A percentile compares a stretch with the other conserved stretches of the same genome.
These are phyloP conservation scores for Medicago ruthenica DNA, from an alignment of 306 rosid species.

Conservation along the genomic window DNA sequence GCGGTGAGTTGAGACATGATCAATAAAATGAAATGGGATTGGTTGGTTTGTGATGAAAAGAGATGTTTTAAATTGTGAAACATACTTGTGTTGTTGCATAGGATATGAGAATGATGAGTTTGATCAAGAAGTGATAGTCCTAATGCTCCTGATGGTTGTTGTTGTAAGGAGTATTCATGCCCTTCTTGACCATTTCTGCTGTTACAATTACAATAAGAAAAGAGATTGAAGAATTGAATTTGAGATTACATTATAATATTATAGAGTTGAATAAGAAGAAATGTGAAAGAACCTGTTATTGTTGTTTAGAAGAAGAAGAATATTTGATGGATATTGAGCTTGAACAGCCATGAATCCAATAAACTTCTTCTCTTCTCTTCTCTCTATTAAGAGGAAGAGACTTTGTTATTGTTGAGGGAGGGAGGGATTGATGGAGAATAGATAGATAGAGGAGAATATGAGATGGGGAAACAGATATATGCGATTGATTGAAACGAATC, in stretches of 20 bases:
- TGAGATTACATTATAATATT: too few species aligned
- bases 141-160: constrained; percentile 49
- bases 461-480: constrained; percentile 53
- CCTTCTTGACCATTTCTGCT: constrained; percentile 73
- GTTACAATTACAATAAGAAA: not conserved
- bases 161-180: constrained; percentile 64
- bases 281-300: constrained; percentile 3
- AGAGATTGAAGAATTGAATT: constrained; percentile 3
- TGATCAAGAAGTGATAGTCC: constrained; percentile 36
- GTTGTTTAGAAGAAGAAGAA: constrained; percentile 59
- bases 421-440: too few species aligned
- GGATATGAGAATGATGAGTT: constrained; percentile 59
- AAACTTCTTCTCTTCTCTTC: too few species aligned
- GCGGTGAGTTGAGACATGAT: not conserved
- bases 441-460: too few species aligned
- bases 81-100: constrained; percentile 65
- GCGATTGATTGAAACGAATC: constrained; percentile 67
- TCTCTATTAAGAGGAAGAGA: too few species aligned
- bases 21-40: not conserved
- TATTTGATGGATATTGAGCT: constrained; percentile 93
- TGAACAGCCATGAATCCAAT: constrained; percentile 76
- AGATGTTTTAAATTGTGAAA: not conserved
- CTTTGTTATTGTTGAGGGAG: constrained; percentile 1
- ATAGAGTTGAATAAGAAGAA: not conserved
- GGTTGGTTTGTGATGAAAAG: not conserved